Percentiles rank a stretch among this genome's conserved stretches.
These are phyloP conservation scores for Psophocarpus tetragonolobus DNA, from an alignment of 306 rosid genomes.

Conservation along the genomic window DNA sequence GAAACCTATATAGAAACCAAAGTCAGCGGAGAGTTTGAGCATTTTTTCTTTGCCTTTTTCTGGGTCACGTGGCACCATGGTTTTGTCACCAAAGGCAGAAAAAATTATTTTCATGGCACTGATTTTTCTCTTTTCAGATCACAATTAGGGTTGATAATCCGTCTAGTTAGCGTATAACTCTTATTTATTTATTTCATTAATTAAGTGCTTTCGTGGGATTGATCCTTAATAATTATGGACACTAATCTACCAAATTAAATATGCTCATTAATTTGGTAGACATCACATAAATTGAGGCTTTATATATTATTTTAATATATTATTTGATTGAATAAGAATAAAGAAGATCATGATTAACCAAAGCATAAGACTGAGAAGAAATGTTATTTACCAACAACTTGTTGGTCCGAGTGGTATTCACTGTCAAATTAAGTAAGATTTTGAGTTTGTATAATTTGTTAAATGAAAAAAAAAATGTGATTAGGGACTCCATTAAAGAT, in stretches of 20 bases:
- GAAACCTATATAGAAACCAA: slow-evolving; percentile 42
- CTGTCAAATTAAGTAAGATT: too few relatives aligned
- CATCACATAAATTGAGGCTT: slow-evolving; percentile 1
- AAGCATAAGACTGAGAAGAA: too few relatives aligned
- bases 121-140: neutral
- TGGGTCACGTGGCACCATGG: slow-evolving; percentile 46
- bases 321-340: slow-evolving; percentile 24
- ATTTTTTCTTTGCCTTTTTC: slow-evolving; percentile 2
- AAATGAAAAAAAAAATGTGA: too few relatives aligned
- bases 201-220: neutral
- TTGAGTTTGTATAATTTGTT: too few relatives aligned
- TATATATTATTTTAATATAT: neutral
- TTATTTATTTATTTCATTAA: neutral
- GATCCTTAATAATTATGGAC: slow-evolving; percentile 1
- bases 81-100: slow-evolving; percentile 27
- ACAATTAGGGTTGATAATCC: neutral
- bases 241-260: slow-evolving; percentile 9
- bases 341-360: neutral
- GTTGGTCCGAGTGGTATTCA: too few relatives aligned
- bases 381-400: too few relatives aligned
- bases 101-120: neutral
- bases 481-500: too few relatives aligned
- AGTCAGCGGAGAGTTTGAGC: slow-evolving; percentile 38
- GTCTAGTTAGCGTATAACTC: neutral
- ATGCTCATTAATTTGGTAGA: slow-evolving; percentile 24